Evolutionary conservation across 805 yeast species (phyloP), one percentile per base, ranked within the genome.

Genomic region (Zygoascus ofunaensis): DNA sequence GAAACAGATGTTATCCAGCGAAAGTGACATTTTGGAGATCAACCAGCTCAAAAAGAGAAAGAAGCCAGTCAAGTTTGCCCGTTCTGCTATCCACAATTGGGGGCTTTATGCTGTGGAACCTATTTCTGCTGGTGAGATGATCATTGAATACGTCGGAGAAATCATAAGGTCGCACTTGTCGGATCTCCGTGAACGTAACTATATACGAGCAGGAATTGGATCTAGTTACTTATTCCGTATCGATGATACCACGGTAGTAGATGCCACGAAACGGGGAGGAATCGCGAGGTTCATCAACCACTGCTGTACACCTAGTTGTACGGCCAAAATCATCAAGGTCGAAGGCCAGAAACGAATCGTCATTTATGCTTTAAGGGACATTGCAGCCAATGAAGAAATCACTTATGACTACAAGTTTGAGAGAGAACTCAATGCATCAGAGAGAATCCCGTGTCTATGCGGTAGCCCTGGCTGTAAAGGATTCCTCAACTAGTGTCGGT

Each of bases 11-110:
- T 72, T 85, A 53, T 49, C 55, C 36, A 49, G 49, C n/a, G 92
- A 92, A 35, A 72, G 86, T 1, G 97, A 87, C 55, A 73, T 85
- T 4, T 66, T 89, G 53, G 81, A 85, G 37, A 73, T 87, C 64
- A 90, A 89, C 60, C 94, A 90, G 50, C 73, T 90, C 54, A 84
- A 86, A 52, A 87, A 86, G 58, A 74, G 97, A 50, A 85, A 82
- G 62, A 90, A 90, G 57, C 95, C 95, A 0, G 97, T 90, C 5
- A 82, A 92, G n/a, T 89, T 89, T 70, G 97, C 97, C 0, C 72
- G 97, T 43, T 87, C 97, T 2, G 94, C 97, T 0, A 92, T 92
- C 57, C 98, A 92, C 62, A 87, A 90, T 58, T 92, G 98, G 98
- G 99, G 99, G 0, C 66, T 92, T 34, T 92, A 87, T 64, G 98